phyloP scores from a whole-genome alignment of 2,329 filamentous ascomycete genomes.

The Colletotrichum sp. region DNA sequence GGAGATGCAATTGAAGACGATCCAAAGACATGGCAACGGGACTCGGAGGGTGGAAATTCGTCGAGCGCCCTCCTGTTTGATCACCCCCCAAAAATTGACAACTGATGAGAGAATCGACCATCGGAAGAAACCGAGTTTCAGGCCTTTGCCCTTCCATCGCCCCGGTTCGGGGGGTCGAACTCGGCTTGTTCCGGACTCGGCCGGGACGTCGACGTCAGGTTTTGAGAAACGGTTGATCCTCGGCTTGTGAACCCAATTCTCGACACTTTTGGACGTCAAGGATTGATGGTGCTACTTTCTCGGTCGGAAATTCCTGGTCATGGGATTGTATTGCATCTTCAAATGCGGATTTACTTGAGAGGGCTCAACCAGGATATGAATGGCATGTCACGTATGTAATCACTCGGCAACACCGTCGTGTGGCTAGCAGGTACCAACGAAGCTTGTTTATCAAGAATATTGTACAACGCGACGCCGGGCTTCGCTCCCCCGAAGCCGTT shows the following conservation, averaged over 20 bases:
- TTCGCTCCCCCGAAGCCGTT: conserved; percentile 2
- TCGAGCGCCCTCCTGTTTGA: not conserved
- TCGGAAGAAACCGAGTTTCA: not conserved
- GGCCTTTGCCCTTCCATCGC: not conserved
- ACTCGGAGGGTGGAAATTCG: not conserved
- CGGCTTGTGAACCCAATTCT: not conserved
- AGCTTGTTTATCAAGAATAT: conserved; percentile 16
- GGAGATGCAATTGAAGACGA: too few species aligned
- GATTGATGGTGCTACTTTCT: not conserved
- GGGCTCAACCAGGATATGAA: not conserved
- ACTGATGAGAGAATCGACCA: not conserved
- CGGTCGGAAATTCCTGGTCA: not conserved
- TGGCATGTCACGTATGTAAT: not conserved
- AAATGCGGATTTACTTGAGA: not conserved
- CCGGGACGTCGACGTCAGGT: not conserved
- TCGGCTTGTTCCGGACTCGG: not conserved
- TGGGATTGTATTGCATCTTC: not conserved
- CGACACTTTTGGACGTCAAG: not conserved
- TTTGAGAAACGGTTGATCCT: not conserved
- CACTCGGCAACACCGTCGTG: not conserved
- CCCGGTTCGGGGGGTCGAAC: not conserved
- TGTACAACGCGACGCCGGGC: conserved; percentile 20
- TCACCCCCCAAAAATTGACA: not conserved
- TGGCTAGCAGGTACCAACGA: not conserved
- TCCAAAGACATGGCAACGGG: not conserved